Evolutionary conservation across 495 filamentous ascomycete species (phyloP).

Genomic region (Lasiosphaeria ovina): DNA sequence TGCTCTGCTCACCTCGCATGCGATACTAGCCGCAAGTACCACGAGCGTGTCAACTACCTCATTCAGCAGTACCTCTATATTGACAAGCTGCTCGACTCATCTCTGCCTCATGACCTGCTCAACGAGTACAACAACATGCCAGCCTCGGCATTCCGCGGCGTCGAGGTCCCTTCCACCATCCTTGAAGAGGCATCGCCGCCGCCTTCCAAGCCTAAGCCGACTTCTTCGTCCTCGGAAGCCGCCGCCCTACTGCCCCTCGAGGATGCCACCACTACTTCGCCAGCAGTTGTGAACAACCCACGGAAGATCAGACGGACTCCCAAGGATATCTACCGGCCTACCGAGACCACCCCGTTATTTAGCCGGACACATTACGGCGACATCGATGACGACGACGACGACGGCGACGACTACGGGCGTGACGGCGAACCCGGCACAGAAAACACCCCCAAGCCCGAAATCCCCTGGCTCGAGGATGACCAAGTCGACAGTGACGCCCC

Average conservation of each 20-base stretch:
- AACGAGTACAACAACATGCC: conserved; percentile 73
- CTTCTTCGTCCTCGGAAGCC: conserved; percentile 6
- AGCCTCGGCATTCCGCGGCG: conserved; percentile 36
- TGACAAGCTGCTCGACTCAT: conserved; percentile 85
- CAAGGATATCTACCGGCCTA: conserved; percentile 74
- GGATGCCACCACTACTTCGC: neutral
- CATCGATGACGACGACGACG: conserved; percentile 28
- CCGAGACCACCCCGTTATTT: conserved; percentile 67
- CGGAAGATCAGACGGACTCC: conserved; percentile 65
- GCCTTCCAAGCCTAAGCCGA: neutral
- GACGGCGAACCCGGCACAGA: neutral
- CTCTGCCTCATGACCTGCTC: conserved; percentile 78
- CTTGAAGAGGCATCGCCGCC: conserved; percentile 39
- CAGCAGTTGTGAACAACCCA: conserved; percentile 3
- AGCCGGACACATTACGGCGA: conserved; percentile 19
- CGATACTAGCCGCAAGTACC: conserved; percentile 63
- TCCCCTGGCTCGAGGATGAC: conserved; percentile 54
- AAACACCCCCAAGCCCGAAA: conserved; percentile 37
- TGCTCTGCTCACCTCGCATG: conserved; percentile 7
- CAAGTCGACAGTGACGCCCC: conserved; percentile 62
- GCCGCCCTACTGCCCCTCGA: neutral
- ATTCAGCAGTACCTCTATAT: conserved; percentile 89
- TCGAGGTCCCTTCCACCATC: conserved; percentile 59
- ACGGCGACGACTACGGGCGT: conserved; percentile 18
- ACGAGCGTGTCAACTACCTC: conserved; percentile 77